A percentile compares a stretch with the other conserved stretches of the same genome.
Conservation (phyloP, 2,329 filamentous ascomycete genomes). For the Myriosclerotinia duriaeana region DNA sequence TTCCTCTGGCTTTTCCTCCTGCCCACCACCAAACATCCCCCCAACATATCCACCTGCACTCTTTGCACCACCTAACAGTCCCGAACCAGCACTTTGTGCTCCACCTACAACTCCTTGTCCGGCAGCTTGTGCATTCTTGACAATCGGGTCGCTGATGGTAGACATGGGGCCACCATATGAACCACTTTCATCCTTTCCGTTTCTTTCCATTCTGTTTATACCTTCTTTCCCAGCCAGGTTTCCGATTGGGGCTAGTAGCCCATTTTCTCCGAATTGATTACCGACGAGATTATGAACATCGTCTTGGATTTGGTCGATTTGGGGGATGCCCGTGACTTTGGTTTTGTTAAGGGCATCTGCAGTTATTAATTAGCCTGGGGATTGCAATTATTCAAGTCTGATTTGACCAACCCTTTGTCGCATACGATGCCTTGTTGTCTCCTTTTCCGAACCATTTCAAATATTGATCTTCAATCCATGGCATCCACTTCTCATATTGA, state of each 20-base stretch:
- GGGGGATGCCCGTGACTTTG: conserved; percentile 66
- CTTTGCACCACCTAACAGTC: conserved; percentile 26
- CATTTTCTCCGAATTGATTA: conserved; percentile 67
- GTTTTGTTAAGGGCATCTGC: conserved; percentile 66
- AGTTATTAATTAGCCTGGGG: neutral
- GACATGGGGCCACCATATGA: conserved; percentile 41
- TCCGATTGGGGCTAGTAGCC: conserved; percentile 63
- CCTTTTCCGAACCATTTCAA: conserved; percentile 67
- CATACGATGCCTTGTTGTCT: conserved; percentile 74
- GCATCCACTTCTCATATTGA: conserved; percentile 74
- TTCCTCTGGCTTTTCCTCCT: conserved; percentile 9
- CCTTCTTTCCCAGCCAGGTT: conserved; percentile 63
- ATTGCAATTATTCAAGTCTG: neutral
- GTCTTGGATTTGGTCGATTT: conserved; percentile 22
- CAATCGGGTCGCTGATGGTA: conserved; percentile 14
- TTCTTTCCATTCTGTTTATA: conserved; percentile 62
- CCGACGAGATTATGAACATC: conserved; percentile 35
- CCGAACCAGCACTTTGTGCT: conserved; percentile 25
- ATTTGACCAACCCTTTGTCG: conserved; percentile 57
- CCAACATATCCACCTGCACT: conserved; percentile 26
- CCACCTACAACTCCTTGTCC: conserved; percentile 26
- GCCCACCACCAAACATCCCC: conserved; percentile 26
- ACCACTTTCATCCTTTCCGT: conserved; percentile 62
- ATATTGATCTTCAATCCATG: conserved; percentile 74
- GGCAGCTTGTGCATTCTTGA: conserved; percentile 23